Evolutionary conservation across 495 filamentous ascomycete genomes (phyloP).

Genomic region (Rostrohypoxylon terebratum): DNA sequence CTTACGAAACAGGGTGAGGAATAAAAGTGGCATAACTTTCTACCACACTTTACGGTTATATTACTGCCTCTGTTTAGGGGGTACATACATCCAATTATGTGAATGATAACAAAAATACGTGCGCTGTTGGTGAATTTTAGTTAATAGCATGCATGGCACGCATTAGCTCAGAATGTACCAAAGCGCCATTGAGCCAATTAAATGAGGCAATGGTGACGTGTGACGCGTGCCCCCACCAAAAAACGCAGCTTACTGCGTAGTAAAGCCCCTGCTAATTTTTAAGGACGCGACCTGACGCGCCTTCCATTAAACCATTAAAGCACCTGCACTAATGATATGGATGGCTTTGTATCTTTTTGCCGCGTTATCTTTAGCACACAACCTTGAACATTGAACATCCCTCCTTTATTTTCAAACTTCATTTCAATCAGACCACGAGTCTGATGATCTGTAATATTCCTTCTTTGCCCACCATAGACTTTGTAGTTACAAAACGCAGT

Average conservation of each 20-base stretch:
- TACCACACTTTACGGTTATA: neutral
- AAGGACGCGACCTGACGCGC: constrained; percentile 49
- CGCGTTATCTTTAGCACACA: neutral
- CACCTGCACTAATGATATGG: too few relatives aligned
- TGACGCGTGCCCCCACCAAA: constrained; percentile 41
- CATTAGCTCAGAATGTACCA: constrained; percentile 22
- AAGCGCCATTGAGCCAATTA: constrained; percentile 8
- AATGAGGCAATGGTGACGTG: constrained; percentile 23
- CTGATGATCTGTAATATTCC: constrained; percentile 22
- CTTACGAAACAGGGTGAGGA: neutral
- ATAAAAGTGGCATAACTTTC: neutral
- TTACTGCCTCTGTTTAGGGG: neutral
- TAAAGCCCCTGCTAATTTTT: constrained; percentile 23
- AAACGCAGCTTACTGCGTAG: neutral
- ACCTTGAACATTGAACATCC: too few relatives aligned
- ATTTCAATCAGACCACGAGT: constrained; percentile 1
- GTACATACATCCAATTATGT: neutral
- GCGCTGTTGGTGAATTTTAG: neutral
- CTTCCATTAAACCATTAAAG: constrained; percentile 42
- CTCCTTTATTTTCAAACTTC: neutral
- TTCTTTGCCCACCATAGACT: constrained; percentile 18
- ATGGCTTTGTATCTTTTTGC: constrained; percentile 8
- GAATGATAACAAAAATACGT: constrained; percentile 1
- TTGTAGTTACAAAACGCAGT: constrained; percentile 28
- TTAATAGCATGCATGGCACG: constrained; percentile 4